These are phyloP conservation scores for Penicillium occitanis DNA, from an alignment of 2,329 filamentous ascomycete genomes.

Conservation along the genomic window DNA sequence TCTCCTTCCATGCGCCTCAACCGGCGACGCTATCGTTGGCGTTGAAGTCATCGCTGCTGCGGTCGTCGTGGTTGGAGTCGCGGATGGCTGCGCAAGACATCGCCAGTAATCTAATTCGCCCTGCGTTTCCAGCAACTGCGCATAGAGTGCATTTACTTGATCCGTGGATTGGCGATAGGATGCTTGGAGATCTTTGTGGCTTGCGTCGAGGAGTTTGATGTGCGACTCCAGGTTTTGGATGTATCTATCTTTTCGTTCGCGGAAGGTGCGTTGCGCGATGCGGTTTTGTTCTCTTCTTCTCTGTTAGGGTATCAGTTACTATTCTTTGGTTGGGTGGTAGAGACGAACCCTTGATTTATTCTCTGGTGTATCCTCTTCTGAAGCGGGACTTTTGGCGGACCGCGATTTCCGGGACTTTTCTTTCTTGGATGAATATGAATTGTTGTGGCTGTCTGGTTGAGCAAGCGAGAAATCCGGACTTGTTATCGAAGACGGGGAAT, in stretches of 20 bases:
- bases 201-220: constrained; percentile 21
- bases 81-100: constrained; percentile 17
- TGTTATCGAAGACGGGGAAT: constrained; percentile 3
- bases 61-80: not conserved
- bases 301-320: not conserved
- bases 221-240: constrained; percentile 70
- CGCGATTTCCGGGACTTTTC: constrained; percentile 17
- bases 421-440: constrained; percentile 13
- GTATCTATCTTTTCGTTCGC: constrained; percentile 85
- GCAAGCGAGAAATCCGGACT: constrained; percentile 10
- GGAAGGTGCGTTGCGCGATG: constrained; percentile 81
- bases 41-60: not conserved
- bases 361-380: constrained; percentile 18
- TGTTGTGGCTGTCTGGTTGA: not conserved
- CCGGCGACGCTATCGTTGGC: not conserved
- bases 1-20: not conserved
- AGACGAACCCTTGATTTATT: constrained; percentile 17
- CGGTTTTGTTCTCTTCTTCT: constrained; percentile 77
- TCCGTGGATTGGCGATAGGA: constrained; percentile 19
- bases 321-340: not conserved
- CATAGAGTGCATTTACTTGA: constrained; percentile 19
- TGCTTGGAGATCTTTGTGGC: constrained; percentile 17
- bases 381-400: constrained; percentile 5
- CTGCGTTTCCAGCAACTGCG: constrained; percentile 17
- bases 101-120: constrained; percentile 20